Base-by-base conservation (phyloP, 2,329 filamentous ascomycete species). In the Clonostachys rosea region DNA sequence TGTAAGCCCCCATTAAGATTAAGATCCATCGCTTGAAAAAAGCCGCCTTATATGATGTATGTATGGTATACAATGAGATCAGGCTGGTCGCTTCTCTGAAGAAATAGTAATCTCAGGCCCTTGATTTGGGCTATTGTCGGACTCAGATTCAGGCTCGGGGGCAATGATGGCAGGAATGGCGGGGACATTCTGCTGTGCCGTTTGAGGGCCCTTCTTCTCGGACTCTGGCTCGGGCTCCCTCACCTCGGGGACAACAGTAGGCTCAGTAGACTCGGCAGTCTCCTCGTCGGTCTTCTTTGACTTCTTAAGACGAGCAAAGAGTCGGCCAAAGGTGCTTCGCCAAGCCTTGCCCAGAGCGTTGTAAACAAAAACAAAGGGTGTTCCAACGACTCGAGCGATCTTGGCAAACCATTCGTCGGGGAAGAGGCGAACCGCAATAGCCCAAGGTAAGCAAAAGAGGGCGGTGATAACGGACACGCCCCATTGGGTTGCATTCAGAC, bases 381-480 rank as follows among this genome's bases (percentile, higher is more conserved):
- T 44, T 33, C 43, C 47, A 18, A 50, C 40, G 11, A 46, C 11
- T 10, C 20, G 34, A 30, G 47, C 49, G 16, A 48, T 42, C 16
- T n/a, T 35, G 24, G 36, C 65, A 47, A 69, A 70, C 59, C 59
- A 63, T 6, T 50, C 49, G 53, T 81, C 77, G 2, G 77, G 77
- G 49, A 79, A 72, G 2, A 74, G 59, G 8, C 76, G 65, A 45
- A 80, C 65, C 34, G 71, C 56, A 17, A 74, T 56, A 20, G 73
- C 77, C 65, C 74, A 71, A 1, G 76, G 77, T 10, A 80, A 59
- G 18, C 68, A 78, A 1, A 79, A 50, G 3, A 70, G 63, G 1
- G 72, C 75, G 4, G 75, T 54, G 16, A 76, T 59, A 16, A 80
- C 40, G 30, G 69, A 78, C 46, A 79, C 73, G 11, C 68, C 77